Conservation (phyloP, 2,329 filamentous ascomycete species). For the Diaporthe australafricana region DNA sequence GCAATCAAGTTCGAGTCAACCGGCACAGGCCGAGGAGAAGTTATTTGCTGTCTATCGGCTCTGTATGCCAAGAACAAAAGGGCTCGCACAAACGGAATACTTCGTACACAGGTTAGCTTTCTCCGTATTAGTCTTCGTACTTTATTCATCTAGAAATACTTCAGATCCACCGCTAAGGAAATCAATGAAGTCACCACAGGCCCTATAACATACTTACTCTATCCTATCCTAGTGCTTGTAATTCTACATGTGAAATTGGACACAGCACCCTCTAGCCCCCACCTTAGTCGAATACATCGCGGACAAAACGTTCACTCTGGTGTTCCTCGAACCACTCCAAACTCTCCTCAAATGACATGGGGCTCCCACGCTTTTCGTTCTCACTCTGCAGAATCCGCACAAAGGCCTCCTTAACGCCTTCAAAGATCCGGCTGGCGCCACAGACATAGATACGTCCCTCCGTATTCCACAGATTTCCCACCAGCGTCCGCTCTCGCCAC, state of each 20-base stretch:
- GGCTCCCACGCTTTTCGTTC: background rate
- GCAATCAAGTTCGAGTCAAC: too few species aligned
- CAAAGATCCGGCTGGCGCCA: background rate
- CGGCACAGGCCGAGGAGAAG: too few species aligned
- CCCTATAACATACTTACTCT: too few species aligned
- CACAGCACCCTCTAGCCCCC: background rate
- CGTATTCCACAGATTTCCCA: background rate
- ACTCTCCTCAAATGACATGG: background rate
- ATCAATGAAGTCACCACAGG: too few species aligned
- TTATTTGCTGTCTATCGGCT: too few species aligned
- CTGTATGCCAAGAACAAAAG: too few species aligned
- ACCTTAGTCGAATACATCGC: background rate
- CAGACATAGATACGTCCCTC: background rate
- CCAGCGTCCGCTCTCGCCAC: background rate
- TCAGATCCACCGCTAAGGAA: too few species aligned
- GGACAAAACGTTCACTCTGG: background rate
- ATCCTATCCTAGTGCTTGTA: background rate
- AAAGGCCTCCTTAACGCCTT: slow-evolving; percentile 2
- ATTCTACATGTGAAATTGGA: background rate
- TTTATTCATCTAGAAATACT: too few species aligned
- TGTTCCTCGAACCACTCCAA: slow-evolving; percentile 3
- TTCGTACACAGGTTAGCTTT: too few species aligned
- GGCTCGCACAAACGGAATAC: too few species aligned
- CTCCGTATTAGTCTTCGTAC: too few species aligned
- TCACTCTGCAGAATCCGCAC: background rate